Evolutionary conservation across 164 flowering plant species (phyloP).

Genomic region (Pachysandra terminalis): DNA sequence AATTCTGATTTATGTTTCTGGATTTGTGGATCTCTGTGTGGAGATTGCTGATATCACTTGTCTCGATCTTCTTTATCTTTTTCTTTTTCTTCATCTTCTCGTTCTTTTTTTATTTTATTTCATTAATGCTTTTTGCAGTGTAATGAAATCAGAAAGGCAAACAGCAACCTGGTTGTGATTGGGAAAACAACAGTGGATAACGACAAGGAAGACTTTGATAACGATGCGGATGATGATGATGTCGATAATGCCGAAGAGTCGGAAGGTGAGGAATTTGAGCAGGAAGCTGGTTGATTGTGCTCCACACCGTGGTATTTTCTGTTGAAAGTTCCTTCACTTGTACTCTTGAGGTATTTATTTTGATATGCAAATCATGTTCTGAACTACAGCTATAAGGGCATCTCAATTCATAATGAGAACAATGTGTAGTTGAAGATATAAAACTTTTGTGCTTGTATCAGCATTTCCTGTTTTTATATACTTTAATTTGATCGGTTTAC

Average conservation of each 20-base stretch:
- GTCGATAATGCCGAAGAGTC: conserved; percentile 92
- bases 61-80: too few relatives aligned
- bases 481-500: neutral
- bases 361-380: too few relatives aligned
- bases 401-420: neutral
- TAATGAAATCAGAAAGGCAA: conserved; percentile 75
- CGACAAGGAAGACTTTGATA: conserved; percentile 82
- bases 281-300: conserved; percentile 64
- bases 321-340: too few relatives aligned
- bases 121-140: conserved; percentile 36
- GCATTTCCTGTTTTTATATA: neutral
- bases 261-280: conserved; percentile 95
- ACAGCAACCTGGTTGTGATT: conserved; percentile 60
- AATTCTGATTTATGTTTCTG: too few relatives aligned
- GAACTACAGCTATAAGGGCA: neutral
- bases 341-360: too few relatives aligned
- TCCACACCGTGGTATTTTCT: neutral
- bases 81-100: neutral
- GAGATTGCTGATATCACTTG: too few relatives aligned
- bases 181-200: conserved; percentile 64
- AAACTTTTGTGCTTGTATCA: too few relatives aligned
- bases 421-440: neutral
- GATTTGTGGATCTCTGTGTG: too few relatives aligned
- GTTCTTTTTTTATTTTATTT: neutral
- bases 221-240: conserved; percentile 91